Conservation (phyloP, 2,329 filamentous ascomycete genomes). For the Dryadomyces sulphureus region DNA sequence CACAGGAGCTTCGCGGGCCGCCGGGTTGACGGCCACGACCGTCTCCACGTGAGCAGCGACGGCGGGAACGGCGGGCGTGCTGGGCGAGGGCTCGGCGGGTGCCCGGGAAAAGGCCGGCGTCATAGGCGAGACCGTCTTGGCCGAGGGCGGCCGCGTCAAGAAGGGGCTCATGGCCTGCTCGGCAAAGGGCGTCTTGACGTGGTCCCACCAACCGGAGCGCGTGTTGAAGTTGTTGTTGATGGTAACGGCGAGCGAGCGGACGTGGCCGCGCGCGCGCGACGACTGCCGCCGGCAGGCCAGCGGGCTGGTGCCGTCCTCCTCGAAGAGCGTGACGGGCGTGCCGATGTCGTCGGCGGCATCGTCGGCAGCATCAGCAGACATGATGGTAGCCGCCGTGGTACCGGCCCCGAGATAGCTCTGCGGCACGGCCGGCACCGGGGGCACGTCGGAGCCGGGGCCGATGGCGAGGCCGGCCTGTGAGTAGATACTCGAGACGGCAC, state of each 20-base stretch:
- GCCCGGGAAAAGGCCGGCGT: constrained; percentile 1
- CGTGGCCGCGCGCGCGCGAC: constrained; percentile 21
- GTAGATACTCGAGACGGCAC: constrained; percentile 44
- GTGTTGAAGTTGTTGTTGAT: constrained; percentile 27
- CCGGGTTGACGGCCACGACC: too few species aligned
- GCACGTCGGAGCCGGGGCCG: constrained; percentile 24
- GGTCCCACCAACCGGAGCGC: constrained; percentile 64
- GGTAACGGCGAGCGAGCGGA: constrained; percentile 23
- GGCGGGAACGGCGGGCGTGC: background rate
- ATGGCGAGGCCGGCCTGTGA: constrained; percentile 33
- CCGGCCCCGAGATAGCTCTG: constrained; percentile 19
- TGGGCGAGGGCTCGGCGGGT: background rate
- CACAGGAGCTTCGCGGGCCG: too few species aligned
- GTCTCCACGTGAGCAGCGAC: too few species aligned
- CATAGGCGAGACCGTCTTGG: constrained; percentile 2
- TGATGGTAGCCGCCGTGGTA: constrained; percentile 13
- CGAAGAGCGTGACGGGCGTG: constrained; percentile 53
- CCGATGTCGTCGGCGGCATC: constrained; percentile 34
- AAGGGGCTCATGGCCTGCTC: constrained; percentile 28
- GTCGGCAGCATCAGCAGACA: constrained; percentile 14
- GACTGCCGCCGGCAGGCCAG: constrained; percentile 20
- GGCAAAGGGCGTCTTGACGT: constrained; percentile 56
- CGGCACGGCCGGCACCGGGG: constrained; percentile 48
- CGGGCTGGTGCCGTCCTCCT: constrained; percentile 44
- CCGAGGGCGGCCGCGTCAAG: constrained; percentile 19